phyloP scores from a whole-genome alignment of 2,329 filamentous ascomycete species.

The Fusarium coicis region DNA sequence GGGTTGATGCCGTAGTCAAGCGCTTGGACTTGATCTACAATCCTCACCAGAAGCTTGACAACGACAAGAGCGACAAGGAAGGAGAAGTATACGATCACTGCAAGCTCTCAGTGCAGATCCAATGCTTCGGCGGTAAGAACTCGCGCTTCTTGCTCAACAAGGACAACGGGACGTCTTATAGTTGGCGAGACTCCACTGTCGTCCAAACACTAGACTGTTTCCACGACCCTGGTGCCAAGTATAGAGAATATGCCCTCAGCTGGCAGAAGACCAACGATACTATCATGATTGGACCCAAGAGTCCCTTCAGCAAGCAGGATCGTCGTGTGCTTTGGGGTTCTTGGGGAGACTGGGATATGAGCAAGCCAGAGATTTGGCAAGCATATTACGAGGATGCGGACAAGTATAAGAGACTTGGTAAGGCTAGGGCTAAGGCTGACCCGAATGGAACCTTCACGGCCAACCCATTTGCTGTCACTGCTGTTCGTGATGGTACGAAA shows the following conservation, averaged over 20 bases:
- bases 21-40: conserved; percentile 36
- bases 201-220: conserved; percentile 57
- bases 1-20: conserved; percentile 46
- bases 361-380: conserved; percentile 46
- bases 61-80: conserved; percentile 15
- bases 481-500: neutral
- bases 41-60: conserved; percentile 13
- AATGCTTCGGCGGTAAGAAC: conserved; percentile 56
- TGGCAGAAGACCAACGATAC: conserved; percentile 57
- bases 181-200: conserved; percentile 58
- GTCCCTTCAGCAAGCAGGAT: conserved; percentile 51
- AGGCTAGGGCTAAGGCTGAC: conserved; percentile 46
- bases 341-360: conserved; percentile 51
- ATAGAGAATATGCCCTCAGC: conserved; percentile 49
- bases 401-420: conserved; percentile 49
- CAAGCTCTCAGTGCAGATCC: conserved; percentile 58
- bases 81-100: conserved; percentile 48
- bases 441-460: conserved; percentile 52
- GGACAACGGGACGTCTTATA: conserved; percentile 58
- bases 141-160: conserved; percentile 55
- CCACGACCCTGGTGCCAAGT: conserved; percentile 45
- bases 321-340: conserved; percentile 54
- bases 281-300: conserved; percentile 45
- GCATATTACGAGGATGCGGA: conserved; percentile 50
- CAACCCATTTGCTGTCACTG: conserved; percentile 47